Evolutionary conservation across 208 protist genomes (phyloP).

Genomic region (Acanthamoeba royreba): DNA sequence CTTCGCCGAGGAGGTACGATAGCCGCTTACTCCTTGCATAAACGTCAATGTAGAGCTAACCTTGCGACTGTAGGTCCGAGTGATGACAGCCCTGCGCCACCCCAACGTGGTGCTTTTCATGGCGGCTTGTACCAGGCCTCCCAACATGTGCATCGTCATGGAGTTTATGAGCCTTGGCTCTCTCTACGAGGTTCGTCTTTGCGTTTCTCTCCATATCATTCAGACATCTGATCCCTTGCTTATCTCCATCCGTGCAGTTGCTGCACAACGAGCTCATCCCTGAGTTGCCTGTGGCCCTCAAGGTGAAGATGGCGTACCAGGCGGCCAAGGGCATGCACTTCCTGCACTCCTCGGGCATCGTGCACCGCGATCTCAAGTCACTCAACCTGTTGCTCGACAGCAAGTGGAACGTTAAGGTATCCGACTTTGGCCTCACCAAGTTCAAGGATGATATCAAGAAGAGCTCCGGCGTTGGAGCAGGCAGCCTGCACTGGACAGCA

Average conservation of each 20-base stretch:
- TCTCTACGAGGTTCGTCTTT: not conserved
- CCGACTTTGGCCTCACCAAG: not conserved
- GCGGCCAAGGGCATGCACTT: not conserved
- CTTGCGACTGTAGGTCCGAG: not conserved
- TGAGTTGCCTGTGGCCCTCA: not conserved
- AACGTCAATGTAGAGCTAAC: not conserved
- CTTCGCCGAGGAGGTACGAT: not conserved
- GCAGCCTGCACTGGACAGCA: not conserved
- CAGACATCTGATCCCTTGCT: not conserved
- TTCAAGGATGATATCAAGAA: not conserved
- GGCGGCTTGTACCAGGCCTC: not conserved
- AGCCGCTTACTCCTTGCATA: not conserved
- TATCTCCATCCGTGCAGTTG: not conserved
- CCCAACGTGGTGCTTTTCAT: constrained; percentile 14
- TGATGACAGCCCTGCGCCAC: constrained; percentile 11
- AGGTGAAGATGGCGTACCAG: not conserved
- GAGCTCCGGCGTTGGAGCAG: not conserved
- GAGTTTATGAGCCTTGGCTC: not conserved
- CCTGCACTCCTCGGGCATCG: not conserved
- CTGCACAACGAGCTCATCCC: not conserved
- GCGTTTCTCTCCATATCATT: not conserved
- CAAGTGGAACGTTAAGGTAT: not conserved
- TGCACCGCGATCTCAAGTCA: not conserved
- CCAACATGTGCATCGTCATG: constrained; percentile 22
- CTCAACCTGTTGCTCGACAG: not conserved